Conservation (phyloP, 495 filamentous ascomycete genomes). For the Penicillium verhagenii region DNA sequence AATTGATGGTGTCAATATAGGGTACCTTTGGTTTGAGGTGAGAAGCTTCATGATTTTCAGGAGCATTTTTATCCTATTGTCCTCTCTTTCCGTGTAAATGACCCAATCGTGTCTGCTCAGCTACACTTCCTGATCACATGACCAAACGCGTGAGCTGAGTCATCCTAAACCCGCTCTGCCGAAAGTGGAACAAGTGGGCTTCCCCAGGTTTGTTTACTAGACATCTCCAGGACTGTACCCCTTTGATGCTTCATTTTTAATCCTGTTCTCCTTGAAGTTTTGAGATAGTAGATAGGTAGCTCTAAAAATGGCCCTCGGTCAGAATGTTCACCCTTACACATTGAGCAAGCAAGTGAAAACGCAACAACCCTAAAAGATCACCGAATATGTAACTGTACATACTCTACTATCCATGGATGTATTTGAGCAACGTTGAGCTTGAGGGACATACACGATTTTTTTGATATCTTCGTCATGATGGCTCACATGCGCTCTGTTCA, state of each 20-base stretch:
- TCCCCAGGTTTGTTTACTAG: not conserved
- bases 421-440: too few species aligned
- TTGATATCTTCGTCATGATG: too few species aligned
- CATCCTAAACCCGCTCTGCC: not conserved
- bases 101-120: not conserved
- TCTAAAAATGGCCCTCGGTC: too few species aligned
- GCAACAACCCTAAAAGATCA: too few species aligned
- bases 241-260: not conserved
- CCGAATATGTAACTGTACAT: too few species aligned
- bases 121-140: not conserved
- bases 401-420: too few species aligned
- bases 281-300: not conserved
- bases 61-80: not conserved
- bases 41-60: not conserved
- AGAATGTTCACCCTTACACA: too few species aligned
- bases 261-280: not conserved
- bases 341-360: too few species aligned
- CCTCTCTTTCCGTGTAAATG: not conserved
- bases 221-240: not conserved
- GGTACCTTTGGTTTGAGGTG: too few species aligned
- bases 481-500: too few species aligned
- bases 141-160: not conserved
- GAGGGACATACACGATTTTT: too few species aligned
- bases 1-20: not conserved
- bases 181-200: constrained; percentile 2